Evolutionary conservation across 2,329 filamentous ascomycete species (phyloP).

Genomic region (Aspergillus clavatus): DNA sequence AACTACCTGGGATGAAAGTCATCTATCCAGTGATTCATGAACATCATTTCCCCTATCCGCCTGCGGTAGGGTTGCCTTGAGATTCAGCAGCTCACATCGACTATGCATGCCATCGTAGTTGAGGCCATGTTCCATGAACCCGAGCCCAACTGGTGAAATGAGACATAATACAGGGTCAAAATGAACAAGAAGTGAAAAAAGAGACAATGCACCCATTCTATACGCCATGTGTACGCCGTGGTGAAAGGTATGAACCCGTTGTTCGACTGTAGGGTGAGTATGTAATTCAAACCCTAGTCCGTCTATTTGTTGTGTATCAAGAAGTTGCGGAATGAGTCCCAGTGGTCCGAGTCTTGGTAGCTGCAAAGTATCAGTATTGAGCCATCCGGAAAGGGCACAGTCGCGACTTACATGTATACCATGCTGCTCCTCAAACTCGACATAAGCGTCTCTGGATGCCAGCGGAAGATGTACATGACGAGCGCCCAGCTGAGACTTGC

Average conservation of each 20-base stretch:
- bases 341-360: conserved; percentile 76
- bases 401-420: conserved; percentile 79
- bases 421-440: conserved; percentile 89
- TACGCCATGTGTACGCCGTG: conserved; percentile 18
- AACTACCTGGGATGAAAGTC: not conserved
- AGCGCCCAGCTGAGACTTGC: conserved; percentile 84
- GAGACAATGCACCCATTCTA: conserved; percentile 15
- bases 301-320: conserved; percentile 71
- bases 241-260: not conserved
- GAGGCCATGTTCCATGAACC: not conserved
- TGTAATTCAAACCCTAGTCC: not conserved
- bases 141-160: conserved; percentile 1
- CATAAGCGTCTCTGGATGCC: conserved; percentile 88
- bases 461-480: conserved; percentile 93
- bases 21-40: conserved; percentile 1
- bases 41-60: conserved; percentile 11
- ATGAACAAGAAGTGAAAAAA: conserved; percentile 8
- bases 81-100: not conserved
- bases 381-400: not conserved
- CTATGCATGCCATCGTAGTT: not conserved
- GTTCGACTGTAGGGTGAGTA: not conserved
- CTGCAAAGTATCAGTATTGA: conserved; percentile 33
- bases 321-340: conserved; percentile 81
- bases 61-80: conserved; percentile 8
- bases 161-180: conserved; percentile 11